Conservation (phyloP, 2,329 filamentous ascomycete genomes). For the Fragosphaeria purpurea region DNA sequence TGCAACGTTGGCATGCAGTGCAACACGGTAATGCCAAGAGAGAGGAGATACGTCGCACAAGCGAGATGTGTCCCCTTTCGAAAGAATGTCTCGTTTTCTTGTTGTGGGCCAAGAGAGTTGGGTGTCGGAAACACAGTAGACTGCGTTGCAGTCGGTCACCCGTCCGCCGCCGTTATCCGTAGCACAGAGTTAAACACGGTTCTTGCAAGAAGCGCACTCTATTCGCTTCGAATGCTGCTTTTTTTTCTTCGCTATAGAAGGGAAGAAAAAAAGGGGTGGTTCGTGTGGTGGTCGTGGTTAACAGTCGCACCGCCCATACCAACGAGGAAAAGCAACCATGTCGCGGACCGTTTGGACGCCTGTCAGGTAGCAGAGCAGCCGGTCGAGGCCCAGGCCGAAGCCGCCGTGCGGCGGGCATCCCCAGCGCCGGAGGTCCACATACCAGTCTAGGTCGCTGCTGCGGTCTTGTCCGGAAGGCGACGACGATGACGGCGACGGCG, state of each 20-base stretch:
- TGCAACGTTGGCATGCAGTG: too few relatives aligned
- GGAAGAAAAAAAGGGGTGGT: too few relatives aligned
- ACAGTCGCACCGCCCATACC: conserved; percentile 53
- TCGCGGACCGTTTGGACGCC: conserved; percentile 77
- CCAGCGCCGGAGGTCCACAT: conserved; percentile 77
- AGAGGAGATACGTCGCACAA: too few relatives aligned
- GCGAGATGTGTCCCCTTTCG: too few relatives aligned
- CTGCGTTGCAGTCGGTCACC: too few relatives aligned
- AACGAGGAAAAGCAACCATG: conserved; percentile 76
- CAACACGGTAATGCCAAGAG: too few relatives aligned
- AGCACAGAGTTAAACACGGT: too few relatives aligned
- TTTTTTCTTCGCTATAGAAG: not conserved
- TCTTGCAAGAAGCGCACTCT: too few relatives aligned
- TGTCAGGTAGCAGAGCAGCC: conserved; percentile 71
- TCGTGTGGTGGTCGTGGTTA: conserved; percentile 18
- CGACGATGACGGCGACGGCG: not conserved
- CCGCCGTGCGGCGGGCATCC: conserved; percentile 88
- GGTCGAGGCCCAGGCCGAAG: conserved; percentile 84
- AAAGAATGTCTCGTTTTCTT: too few relatives aligned
- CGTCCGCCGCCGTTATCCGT: too few relatives aligned
- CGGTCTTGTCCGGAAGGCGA: not conserved
- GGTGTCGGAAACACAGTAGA: too few relatives aligned
- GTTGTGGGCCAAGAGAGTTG: too few relatives aligned
- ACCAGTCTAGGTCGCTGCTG: conserved; percentile 57
- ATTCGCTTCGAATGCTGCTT: not conserved